Conservation (phyloP, 768 basidiomycete genomes). For the Rhizopogon vinicolor region DNA sequence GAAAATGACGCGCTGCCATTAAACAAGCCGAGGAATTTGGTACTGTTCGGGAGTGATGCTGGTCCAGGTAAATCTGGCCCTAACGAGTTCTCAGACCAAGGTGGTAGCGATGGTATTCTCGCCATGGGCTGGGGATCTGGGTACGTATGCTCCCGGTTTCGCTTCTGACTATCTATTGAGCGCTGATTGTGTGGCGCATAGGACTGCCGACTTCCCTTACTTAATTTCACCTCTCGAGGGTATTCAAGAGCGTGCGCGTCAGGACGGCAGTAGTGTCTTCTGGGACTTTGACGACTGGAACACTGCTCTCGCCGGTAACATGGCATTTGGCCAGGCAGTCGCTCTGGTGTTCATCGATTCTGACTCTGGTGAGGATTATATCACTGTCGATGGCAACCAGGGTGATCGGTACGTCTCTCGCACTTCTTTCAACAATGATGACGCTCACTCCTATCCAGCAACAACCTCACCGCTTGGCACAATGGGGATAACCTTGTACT, state of each 20-base stretch:
- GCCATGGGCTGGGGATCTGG: conserved; percentile 91
- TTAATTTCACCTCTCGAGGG: conserved; percentile 74
- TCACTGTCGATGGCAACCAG: conserved; percentile 74
- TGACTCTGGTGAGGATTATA: conserved; percentile 77
- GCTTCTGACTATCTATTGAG: not conserved
- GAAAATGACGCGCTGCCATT: conserved; percentile 49
- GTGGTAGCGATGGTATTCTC: conserved; percentile 59
- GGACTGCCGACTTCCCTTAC: conserved; percentile 70
- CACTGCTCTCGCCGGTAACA: conserved; percentile 39
- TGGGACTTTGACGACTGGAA: conserved; percentile 68
- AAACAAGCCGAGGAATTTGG: conserved; percentile 46
- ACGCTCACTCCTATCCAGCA: conserved; percentile 23
- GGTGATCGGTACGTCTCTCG: conserved; percentile 53
- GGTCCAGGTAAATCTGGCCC: conserved; percentile 60
- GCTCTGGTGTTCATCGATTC: conserved; percentile 73
- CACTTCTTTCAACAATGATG: not conserved
- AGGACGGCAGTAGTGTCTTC: conserved; percentile 53
- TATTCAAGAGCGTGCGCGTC: conserved; percentile 60
- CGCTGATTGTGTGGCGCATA: conserved; percentile 4
- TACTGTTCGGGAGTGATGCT: conserved; percentile 51
- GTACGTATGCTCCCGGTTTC: conserved; percentile 8
- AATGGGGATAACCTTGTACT: conserved; percentile 67
- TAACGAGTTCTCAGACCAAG: conserved; percentile 58
- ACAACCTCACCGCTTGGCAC: conserved; percentile 73
- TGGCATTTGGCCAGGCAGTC: conserved; percentile 45